These are phyloP conservation scores for Kurtzmaniella cleridarum DNA, from an alignment of 805 yeast genomes.

Conservation along the genomic window DNA sequence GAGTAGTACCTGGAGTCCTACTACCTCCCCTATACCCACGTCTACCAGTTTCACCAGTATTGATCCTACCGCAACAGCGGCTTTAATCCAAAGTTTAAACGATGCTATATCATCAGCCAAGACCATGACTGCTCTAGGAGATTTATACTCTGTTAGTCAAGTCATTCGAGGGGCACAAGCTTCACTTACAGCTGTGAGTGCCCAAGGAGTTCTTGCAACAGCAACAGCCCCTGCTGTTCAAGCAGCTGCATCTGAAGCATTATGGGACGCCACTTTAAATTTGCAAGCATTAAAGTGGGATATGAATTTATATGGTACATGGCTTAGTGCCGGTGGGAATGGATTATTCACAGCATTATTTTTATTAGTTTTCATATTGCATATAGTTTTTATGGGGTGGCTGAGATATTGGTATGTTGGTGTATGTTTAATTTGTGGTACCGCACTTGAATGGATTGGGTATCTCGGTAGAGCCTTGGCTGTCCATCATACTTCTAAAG, in stretches of 20 bases:
- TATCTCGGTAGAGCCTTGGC: conserved; percentile 56
- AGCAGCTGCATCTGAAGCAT: conserved; percentile 15
- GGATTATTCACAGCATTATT: conserved; percentile 50
- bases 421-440: conserved; percentile 49
- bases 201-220: conserved; percentile 25
- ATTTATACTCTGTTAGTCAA: conserved; percentile 13
- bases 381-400: conserved; percentile 27
- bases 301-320: conserved; percentile 31
- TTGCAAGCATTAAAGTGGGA: conserved; percentile 10
- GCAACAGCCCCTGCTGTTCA: conserved; percentile 21
- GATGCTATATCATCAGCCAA: conserved; percentile 8
- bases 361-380: conserved; percentile 31
- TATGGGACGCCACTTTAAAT: conserved; percentile 16
- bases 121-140: conserved; percentile 18
- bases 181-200: conserved; percentile 22
- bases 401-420: conserved; percentile 65
- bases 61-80: conserved; percentile 19
- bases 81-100: conserved; percentile 10
- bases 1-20: conserved; percentile 8
- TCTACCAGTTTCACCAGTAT: conserved; percentile 17
- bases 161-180: conserved; percentile 27
- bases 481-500: conserved; percentile 23
- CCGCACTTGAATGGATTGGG: conserved; percentile 60
- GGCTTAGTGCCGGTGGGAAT: conserved; percentile 52
- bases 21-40: conserved; percentile 12